phyloP scores from a whole-genome alignment of 2,329 filamentous ascomycete genomes.

The Fusarium napiforme region DNA sequence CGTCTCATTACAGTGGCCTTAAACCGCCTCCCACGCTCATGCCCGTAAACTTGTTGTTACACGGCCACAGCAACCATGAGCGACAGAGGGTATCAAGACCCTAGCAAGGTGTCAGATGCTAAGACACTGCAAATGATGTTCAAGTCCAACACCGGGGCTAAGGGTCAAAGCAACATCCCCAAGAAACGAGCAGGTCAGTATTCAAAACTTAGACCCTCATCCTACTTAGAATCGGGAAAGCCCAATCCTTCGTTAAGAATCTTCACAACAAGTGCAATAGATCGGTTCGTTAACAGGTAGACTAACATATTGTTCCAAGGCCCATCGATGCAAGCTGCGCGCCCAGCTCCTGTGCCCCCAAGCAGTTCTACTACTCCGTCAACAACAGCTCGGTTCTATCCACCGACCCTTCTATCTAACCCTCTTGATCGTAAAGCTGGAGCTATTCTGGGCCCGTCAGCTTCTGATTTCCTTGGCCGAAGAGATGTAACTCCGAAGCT shows the following conservation, averaged over 20 bases:
- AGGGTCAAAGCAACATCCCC: slow-evolving; percentile 1
- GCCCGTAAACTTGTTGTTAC: background rate
- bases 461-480: slow-evolving; percentile 40
- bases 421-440: slow-evolving; percentile 20
- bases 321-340: background rate
- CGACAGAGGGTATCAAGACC: slow-evolving; percentile 40
- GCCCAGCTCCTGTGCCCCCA: background rate
- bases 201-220: background rate
- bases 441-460: slow-evolving; percentile 33
- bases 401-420: slow-evolving; percentile 10
- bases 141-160: background rate
- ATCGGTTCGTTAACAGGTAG: background rate
- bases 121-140: slow-evolving; percentile 44
- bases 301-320: slow-evolving; percentile 13
- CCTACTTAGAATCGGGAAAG: background rate
- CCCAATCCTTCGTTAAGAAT: background rate
- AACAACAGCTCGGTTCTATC: slow-evolving; percentile 38
- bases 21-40: background rate
- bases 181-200: slow-evolving; percentile 26
- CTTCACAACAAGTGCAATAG: background rate
- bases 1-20: background rate
- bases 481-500: slow-evolving; percentile 7
- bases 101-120: slow-evolving; percentile 44
- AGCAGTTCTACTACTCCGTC: slow-evolving; percentile 7
- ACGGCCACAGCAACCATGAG: background rate